Evolutionary conservation across 768 basidiomycete genomes (phyloP).

Genomic region (Stropharia rugosoannulata): DNA sequence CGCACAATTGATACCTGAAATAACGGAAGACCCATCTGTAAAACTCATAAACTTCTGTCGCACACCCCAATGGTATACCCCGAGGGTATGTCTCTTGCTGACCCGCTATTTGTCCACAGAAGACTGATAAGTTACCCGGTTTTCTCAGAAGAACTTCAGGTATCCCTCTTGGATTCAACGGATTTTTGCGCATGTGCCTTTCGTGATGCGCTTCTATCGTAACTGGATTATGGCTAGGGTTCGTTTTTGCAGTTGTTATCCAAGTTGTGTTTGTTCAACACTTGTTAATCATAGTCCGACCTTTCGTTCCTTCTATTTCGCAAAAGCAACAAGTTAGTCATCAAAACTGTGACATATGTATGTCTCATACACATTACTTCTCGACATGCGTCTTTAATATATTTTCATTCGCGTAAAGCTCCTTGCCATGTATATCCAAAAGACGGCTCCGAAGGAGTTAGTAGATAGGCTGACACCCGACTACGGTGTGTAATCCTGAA

Average conservation of each 20-base stretch:
- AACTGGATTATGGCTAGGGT: constrained; percentile 48
- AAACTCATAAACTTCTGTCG: constrained; percentile 58
- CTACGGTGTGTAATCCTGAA: constrained; percentile 38
- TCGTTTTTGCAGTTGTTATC: constrained; percentile 11
- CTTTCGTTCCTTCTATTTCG: constrained; percentile 35
- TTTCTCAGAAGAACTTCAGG: constrained; percentile 31
- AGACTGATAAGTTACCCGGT: neutral
- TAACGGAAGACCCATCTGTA: constrained; percentile 47
- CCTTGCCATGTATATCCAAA: constrained; percentile 44
- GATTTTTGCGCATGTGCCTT: constrained; percentile 54
- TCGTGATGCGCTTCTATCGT: constrained; percentile 47
- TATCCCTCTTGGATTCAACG: constrained; percentile 49
- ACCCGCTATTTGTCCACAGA: neutral
- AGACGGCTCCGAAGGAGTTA: constrained; percentile 48
- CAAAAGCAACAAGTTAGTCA: constrained; percentile 34
- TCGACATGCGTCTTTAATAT: neutral
- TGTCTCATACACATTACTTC: neutral
- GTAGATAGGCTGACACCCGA: constrained; percentile 46
- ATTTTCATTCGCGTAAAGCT: constrained; percentile 25
- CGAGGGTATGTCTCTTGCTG: constrained; percentile 38
- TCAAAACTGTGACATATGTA: constrained; percentile 32
- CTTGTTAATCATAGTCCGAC: constrained; percentile 31
- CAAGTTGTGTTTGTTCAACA: neutral
- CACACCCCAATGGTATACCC: constrained; percentile 57
- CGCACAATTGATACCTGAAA: constrained; percentile 59